Evolutionary conservation across 106 monocot species (phyloP).

Genomic region (Dactylorhiza incarnata): DNA sequence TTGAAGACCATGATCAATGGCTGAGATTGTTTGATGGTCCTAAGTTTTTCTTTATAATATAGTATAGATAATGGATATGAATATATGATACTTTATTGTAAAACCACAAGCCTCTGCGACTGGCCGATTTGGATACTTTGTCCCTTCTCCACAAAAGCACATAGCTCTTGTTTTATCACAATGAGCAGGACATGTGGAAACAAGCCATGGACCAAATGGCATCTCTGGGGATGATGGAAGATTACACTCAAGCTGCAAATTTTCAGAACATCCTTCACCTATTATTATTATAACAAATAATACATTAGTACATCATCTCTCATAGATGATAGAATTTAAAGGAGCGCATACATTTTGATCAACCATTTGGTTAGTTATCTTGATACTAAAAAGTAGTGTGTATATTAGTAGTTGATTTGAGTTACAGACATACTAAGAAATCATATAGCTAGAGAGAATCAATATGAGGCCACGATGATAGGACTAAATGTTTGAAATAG

Average conservation of each 20-base stretch:
- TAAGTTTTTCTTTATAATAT: no score
- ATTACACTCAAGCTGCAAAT: slow-evolving; percentile 58
- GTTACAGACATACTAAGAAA: no score
- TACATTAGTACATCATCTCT: background rate
- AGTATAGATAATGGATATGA: background rate
- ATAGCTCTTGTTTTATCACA: slow-evolving; percentile 89
- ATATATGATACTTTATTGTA: slow-evolving; percentile 39
- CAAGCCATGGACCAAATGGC: slow-evolving; percentile 64
- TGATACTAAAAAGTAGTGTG: background rate
- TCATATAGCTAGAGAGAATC: no score
- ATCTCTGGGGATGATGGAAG: slow-evolving; percentile 34
- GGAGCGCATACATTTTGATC: background rate
- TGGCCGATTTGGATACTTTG: slow-evolving; percentile 86
- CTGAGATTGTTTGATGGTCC: no score
- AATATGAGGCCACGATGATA: no score
- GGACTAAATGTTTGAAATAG: no score
- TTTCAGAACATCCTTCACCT: slow-evolving; percentile 77
- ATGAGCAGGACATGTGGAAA: slow-evolving; percentile 73
- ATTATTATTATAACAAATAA: slow-evolving; percentile 10
- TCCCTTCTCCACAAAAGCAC: slow-evolving; percentile 91
- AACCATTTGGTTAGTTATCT: background rate
- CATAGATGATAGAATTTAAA: background rate
- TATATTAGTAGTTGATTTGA: background rate
- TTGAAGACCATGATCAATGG: no score
- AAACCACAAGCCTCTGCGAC: slow-evolving; percentile 84